A percentile compares a stretch with the other conserved stretches of the same genome.
These are phyloP conservation scores for Psilocybe mexicana DNA, from an alignment of 1,284 basidiomycete genomes.

Conservation along the genomic window DNA sequence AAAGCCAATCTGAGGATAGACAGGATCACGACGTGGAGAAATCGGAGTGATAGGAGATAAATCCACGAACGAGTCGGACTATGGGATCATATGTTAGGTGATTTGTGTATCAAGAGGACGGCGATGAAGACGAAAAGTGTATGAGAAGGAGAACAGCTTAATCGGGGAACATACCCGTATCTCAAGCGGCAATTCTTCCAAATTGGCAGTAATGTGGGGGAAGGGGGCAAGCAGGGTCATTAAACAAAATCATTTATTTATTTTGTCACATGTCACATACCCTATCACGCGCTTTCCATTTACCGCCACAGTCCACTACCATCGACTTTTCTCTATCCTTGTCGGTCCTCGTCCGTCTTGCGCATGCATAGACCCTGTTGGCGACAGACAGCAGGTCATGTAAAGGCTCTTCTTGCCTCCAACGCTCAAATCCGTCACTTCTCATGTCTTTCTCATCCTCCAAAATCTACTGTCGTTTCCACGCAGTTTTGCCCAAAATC, in stretches of 20 bases:
- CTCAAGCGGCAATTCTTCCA: slow-evolving; percentile 17
- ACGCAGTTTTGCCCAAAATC: slow-evolving; percentile 1
- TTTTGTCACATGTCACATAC: slow-evolving; percentile 13
- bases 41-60: slow-evolving; percentile 11
- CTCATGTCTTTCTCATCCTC: slow-evolving; percentile 8
- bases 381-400: slow-evolving; percentile 42
- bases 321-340: too few species aligned
- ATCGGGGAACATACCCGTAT: slow-evolving; percentile 16
- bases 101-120: slow-evolving; percentile 8
- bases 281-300: slow-evolving; percentile 11
- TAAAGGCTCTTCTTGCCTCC: slow-evolving; percentile 34
- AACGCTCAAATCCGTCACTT: neutral
- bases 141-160: slow-evolving; percentile 17
- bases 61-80: slow-evolving; percentile 13
- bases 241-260: slow-evolving; percentile 5
- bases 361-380: slow-evolving; percentile 52
- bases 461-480: slow-evolving; percentile 12
- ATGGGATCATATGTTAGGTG: slow-evolving; percentile 1
- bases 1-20: slow-evolving; percentile 28
- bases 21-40: neutral
- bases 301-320: too few species aligned
- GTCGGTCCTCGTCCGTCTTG: slow-evolving; percentile 23
- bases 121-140: slow-evolving; percentile 7
- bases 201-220: slow-evolving; percentile 18
- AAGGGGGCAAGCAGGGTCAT: slow-evolving; percentile 9